Evolutionary conservation across 1,139 yeast species (phyloP).

Genomic region (Hansenula sp.): DNA sequence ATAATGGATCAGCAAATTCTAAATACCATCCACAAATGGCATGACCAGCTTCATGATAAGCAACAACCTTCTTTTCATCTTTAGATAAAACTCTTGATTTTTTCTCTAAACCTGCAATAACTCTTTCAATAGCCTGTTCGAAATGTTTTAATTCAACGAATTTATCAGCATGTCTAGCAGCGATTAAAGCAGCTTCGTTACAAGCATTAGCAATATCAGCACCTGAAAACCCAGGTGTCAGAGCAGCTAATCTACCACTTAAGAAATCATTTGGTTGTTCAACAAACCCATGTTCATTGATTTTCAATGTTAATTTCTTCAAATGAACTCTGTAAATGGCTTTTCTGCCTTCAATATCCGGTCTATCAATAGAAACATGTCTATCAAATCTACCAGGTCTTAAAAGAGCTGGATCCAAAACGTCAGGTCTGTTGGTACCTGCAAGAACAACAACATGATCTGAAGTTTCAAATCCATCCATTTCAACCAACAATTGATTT

Average conservation of each 20-base stretch:
- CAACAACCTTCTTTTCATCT: slow-evolving; percentile 81
- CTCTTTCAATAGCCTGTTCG: slow-evolving; percentile 92
- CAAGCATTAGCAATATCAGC: slow-evolving; percentile 96
- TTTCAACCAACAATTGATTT: slow-evolving; percentile 88
- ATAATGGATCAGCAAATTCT: slow-evolving; percentile 80
- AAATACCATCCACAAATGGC: slow-evolving; percentile 95
- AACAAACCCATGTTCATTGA: slow-evolving; percentile 33
- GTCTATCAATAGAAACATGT: slow-evolving; percentile 82
- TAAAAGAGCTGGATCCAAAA: slow-evolving; percentile 81
- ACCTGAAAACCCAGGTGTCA: slow-evolving; percentile 95
- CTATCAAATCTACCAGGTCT: slow-evolving; percentile 97
- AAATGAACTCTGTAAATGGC: slow-evolving; percentile 84
- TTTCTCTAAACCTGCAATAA: slow-evolving; percentile 90
- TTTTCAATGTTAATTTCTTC: slow-evolving; percentile 52
- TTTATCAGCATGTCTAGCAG: slow-evolving; percentile 75
- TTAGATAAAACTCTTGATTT: slow-evolving; percentile 75
- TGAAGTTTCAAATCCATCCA: slow-evolving; percentile 87
- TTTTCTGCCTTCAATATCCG: slow-evolving; percentile 87
- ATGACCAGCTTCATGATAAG: slow-evolving; percentile 96
- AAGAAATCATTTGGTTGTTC: slow-evolving; percentile 41
- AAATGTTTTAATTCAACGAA: slow-evolving; percentile 70
- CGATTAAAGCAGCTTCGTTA: slow-evolving; percentile 95
- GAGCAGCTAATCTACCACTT: slow-evolving; percentile 82
- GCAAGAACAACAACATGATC: slow-evolving; percentile 95
- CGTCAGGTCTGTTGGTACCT: slow-evolving; percentile 92